These are phyloP conservation scores for Fragaria ananassa DNA, from an alignment of 306 rosid genomes.

Conservation along the genomic window DNA sequence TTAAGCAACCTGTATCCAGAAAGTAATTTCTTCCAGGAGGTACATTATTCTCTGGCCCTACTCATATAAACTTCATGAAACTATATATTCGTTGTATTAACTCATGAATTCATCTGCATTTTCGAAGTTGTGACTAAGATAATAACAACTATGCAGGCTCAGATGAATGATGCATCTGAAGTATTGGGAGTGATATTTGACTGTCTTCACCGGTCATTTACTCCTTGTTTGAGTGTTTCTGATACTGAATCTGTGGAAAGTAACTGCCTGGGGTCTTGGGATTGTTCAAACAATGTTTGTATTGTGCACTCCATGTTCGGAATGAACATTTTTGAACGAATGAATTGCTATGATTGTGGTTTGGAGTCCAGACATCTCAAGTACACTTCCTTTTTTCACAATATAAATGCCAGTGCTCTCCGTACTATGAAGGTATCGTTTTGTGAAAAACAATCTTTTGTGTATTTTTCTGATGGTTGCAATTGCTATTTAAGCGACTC, in stretches of 20 bases:
- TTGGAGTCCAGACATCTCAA: constrained; percentile 80
- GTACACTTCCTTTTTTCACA: constrained; percentile 94
- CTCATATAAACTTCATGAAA: background rate
- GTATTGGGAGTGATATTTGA: constrained; percentile 82
- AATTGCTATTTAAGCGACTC: constrained; percentile 16
- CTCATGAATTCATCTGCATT: constrained; percentile 14
- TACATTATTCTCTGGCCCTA: constrained; percentile 27
- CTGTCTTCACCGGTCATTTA: constrained; percentile 84
- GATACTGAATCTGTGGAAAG: constrained; percentile 67
- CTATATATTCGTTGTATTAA: background rate
- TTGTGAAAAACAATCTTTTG: background rate
- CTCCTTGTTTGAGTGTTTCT: constrained; percentile 50
- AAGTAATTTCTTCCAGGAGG: constrained; percentile 93
- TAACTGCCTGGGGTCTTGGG: constrained; percentile 68
- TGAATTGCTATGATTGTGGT: constrained; percentile 82
- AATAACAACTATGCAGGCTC: constrained; percentile 58
- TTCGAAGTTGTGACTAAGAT: constrained; percentile 33
- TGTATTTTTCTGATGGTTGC: constrained; percentile 15
- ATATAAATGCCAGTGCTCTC: constrained; percentile 90
- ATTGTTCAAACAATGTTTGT: constrained; percentile 72
- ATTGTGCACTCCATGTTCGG: constrained; percentile 89
- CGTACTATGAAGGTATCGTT: constrained; percentile 79
- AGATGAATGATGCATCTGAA: constrained; percentile 99
- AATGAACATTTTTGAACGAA: constrained; percentile 82
- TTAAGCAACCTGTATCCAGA: constrained; percentile 88